A percentile compares a stretch with the other conserved stretches of the same genome.
Evolutionary conservation across 1,284 basidiomycete genomes (phyloP).

Genomic region (Coniferiporia sulphurascens): DNA sequence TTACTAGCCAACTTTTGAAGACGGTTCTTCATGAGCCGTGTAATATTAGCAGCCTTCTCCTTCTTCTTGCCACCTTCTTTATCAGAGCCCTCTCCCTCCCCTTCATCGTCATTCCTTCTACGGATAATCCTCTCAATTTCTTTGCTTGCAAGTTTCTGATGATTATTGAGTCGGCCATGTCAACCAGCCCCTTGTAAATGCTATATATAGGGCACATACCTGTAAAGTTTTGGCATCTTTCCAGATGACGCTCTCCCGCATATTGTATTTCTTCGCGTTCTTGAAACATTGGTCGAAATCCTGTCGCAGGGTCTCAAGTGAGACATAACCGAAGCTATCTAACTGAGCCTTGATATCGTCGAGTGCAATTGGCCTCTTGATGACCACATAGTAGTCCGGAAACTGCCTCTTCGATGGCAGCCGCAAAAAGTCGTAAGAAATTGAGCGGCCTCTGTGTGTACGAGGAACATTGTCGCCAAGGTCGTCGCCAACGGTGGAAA

Average conservation of each 20-base stretch:
- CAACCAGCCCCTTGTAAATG: not conserved
- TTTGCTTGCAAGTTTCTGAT: constrained; percentile 62
- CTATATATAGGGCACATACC: constrained; percentile 32
- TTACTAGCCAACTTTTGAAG: constrained; percentile 68
- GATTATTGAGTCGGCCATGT: not conserved
- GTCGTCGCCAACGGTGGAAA: not conserved
- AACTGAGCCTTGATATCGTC: constrained; percentile 83
- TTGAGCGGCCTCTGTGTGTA: constrained; percentile 50
- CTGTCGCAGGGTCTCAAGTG: constrained; percentile 66
- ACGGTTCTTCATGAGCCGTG: constrained; percentile 55
- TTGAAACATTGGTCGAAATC: constrained; percentile 86
- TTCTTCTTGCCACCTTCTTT: constrained; percentile 40
- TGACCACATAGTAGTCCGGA: constrained; percentile 85
- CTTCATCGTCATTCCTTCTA: constrained; percentile 31
- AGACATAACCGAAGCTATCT: constrained; percentile 56
- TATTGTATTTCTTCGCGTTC: constrained; percentile 89
- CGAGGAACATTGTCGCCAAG: not conserved
- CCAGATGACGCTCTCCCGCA: constrained; percentile 82
- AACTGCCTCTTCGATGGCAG: constrained; percentile 76
- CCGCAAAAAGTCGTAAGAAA: constrained; percentile 70
- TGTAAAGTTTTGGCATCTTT: constrained; percentile 71
- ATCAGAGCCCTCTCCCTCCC: constrained; percentile 31
- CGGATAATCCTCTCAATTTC: constrained; percentile 57
- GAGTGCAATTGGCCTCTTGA: constrained; percentile 75
- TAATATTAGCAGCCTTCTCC: constrained; percentile 57